These are phyloP conservation scores for Lizonia empirigonia DNA, from an alignment of 2,329 filamentous ascomycete genomes.

Conservation along the genomic window DNA sequence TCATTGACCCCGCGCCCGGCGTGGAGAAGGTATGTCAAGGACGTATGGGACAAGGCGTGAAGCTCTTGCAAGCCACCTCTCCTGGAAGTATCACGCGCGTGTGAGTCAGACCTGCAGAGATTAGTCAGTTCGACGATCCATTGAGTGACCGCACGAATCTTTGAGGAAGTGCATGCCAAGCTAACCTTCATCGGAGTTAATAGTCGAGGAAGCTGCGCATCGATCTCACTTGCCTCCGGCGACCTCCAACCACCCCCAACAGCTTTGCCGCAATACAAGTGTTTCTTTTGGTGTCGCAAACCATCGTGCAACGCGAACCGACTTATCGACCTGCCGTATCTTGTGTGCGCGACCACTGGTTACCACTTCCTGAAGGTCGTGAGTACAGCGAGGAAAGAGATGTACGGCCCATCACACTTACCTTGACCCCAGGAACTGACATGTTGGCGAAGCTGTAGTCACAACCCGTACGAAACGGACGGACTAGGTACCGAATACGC, in stretches of 20 bases:
- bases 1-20: slow-evolving; percentile 1
- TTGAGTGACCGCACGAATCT: slow-evolving; percentile 13
- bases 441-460: not conserved
- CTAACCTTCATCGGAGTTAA: slow-evolving; percentile 24
- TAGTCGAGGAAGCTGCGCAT: slow-evolving; percentile 16
- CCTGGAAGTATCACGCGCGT: slow-evolving; percentile 3
- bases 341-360: not conserved
- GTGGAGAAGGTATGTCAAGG: not conserved
- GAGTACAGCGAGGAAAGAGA: not conserved
- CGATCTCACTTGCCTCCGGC: slow-evolving; percentile 14
- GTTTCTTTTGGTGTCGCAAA: not conserved
- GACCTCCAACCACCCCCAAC: slow-evolving; percentile 8
- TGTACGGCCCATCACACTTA: not conserved
- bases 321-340: not conserved
- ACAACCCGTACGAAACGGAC: not conserved
- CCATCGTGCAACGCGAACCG: not conserved
- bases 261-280: not conserved
- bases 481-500: too few species aligned
- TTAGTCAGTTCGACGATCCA: slow-evolving; percentile 11
- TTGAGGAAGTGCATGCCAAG: slow-evolving; percentile 10
- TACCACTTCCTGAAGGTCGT: not conserved
- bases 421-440: not conserved
- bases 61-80: not conserved
- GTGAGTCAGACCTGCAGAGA: slow-evolving; percentile 26
- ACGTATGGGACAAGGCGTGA: not conserved